Evolutionary conservation across 2,329 filamentous ascomycete genomes (phyloP), one percentile per base, ranked within the genome.

Genomic region (Botryosphaeria dothidea): DNA sequence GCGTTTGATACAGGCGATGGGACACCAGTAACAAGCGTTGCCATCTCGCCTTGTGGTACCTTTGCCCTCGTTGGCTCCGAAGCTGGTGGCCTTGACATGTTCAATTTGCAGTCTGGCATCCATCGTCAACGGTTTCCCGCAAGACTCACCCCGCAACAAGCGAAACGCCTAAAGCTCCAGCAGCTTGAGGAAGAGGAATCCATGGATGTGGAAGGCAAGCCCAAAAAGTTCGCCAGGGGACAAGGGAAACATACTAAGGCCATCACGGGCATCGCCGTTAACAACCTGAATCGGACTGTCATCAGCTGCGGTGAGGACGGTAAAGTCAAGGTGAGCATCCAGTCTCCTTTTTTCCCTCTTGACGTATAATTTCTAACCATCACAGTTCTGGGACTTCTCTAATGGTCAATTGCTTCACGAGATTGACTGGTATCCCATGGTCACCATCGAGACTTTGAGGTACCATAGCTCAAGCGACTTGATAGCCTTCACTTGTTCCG

Each of bases 81-180:
- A 31, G 88, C 85, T 41, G 95, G 95, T 46, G 87, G 88, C 36
- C 89, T 99, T 64, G 93, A 97, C 76, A 94, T 96, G 90, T 98
- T 91, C 85, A 99, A 99, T 75, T 82, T 99, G 66, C 95, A 99
- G 76, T 98, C 95, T 49, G 95, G 95, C 49, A 83, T 90, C 21
- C 92, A 96, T 77, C 89, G 94, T 65, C 92, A 96, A 73, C 88
- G 90, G 19, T 99, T 96, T 76, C 95, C 95, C 0, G 88, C 92
- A 8, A 86, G 86, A 49, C 78, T 96, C 51, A 93, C 90, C 0
- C 90, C 90, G 1, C 87, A 88, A 0, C 92, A 96, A 78, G 90
- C 91, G 2, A 89, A 90, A 69, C 90, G 92, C 74, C 76, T 93
- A 56, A 91, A 90, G 89, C 72, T 78, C 85, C 68, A 85, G 71